Percentiles rank a stretch among this genome's conserved stretches.
Evolutionary conservation across 139 green algal species (phyloP).

Genomic region (Spirogloea muscicola): DNA sequence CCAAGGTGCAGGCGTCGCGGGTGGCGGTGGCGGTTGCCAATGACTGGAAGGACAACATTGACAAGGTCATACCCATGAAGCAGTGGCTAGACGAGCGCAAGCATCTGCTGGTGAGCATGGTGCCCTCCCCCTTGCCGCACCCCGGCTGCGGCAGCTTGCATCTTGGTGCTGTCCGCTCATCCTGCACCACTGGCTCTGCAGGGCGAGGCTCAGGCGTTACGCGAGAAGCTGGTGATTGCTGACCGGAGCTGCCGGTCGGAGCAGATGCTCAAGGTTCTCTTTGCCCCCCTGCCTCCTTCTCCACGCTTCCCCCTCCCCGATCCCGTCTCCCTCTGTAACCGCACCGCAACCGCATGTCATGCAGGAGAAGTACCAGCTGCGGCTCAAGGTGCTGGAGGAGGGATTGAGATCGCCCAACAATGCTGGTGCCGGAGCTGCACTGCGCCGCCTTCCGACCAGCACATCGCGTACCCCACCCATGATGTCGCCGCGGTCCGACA

Average conservation of each 20-base stretch:
- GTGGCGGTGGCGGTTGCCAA: conserved; percentile 40
- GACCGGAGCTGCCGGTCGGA: conserved; percentile 15
- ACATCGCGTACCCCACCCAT: neutral
- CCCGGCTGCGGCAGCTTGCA: too few relatives aligned
- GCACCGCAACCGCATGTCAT: too few relatives aligned
- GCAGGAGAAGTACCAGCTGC: neutral
- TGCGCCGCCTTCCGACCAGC: neutral
- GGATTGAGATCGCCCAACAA: neutral
- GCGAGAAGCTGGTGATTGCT: conserved; percentile 15
- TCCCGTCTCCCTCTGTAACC: too few relatives aligned
- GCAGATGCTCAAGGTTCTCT: conserved; percentile 21
- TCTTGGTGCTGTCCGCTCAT: too few relatives aligned
- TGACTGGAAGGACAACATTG: conserved; percentile 45
- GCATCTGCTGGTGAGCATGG: conserved; percentile 25
- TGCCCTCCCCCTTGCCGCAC: too few relatives aligned
- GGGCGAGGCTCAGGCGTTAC: conserved; percentile 14
- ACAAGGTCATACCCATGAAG: conserved; percentile 47
- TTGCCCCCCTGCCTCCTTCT: neutral
- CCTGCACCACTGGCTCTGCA: too few relatives aligned
- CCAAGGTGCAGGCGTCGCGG: conserved; percentile 23
- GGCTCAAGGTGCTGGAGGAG: conserved; percentile 17
- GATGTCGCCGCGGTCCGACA: neutral
- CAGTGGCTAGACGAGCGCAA: conserved; percentile 42
- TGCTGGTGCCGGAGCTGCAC: neutral
- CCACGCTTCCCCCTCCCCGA: too few relatives aligned